Conservation (phyloP, 2,329 filamentous ascomycete genomes). For the Fusarium buxicola region DNA sequence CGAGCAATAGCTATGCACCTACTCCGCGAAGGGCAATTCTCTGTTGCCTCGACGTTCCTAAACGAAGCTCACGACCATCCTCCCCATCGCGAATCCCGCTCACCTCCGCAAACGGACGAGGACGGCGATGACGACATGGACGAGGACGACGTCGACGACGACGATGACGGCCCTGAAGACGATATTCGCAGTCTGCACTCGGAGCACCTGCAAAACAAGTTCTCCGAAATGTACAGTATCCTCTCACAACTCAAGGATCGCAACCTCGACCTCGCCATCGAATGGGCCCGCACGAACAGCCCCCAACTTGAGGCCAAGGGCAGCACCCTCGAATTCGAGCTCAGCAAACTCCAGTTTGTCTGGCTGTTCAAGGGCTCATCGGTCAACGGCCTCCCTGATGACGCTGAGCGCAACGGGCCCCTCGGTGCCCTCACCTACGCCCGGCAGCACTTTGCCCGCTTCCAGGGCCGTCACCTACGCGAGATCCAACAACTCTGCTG, state of each 20-base stretch:
- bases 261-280: constrained; percentile 85
- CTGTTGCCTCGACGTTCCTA: constrained; percentile 86
- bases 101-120: constrained; percentile 43
- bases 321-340: constrained; percentile 94
- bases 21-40: constrained; percentile 92
- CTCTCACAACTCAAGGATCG: constrained; percentile 79
- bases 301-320: constrained; percentile 80
- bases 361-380: constrained; percentile 80
- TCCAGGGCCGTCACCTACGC: constrained; percentile 77
- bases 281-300: constrained; percentile 83
- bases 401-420: constrained; percentile 63
- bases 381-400: constrained; percentile 66
- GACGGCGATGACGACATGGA: constrained; percentile 52
- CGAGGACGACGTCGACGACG: constrained; percentile 47
- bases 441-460: constrained; percentile 76
- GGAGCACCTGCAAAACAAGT: constrained; percentile 78
- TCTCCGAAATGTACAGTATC: constrained; percentile 91
- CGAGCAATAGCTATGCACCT: constrained; percentile 97
- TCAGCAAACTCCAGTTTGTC: constrained; percentile 89
- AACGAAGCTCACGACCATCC: constrained; percentile 69
- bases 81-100: constrained; percentile 34
- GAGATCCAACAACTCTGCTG: constrained; percentile 86
- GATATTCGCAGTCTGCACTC: constrained; percentile 46
- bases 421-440: constrained; percentile 81
- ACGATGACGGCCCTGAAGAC: constrained; percentile 45